These are phyloP conservation scores for Glycyrrhiza uralensis DNA, from an alignment of 306 rosid species.

Conservation along the genomic window DNA sequence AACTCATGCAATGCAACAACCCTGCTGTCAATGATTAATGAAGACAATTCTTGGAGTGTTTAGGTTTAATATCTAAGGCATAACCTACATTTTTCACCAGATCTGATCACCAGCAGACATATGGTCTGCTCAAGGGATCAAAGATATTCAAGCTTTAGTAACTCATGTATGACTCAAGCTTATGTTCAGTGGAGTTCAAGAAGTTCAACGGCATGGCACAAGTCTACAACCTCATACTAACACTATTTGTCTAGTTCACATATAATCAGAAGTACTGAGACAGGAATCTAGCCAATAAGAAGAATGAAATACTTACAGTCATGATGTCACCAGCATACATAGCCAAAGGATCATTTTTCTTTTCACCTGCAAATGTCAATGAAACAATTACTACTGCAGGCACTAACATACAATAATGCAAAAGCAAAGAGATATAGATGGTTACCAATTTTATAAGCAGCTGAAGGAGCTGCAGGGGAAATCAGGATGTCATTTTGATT, in stretches of 20 bases:
- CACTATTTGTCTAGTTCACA: not conserved
- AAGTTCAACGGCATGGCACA: not conserved
- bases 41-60: not conserved
- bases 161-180: not conserved
- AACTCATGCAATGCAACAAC: not conserved
- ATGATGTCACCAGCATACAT: constrained; percentile 97
- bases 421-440: constrained; percentile 14
- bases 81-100: not conserved
- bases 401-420: not conserved
- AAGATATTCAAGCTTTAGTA: not conserved
- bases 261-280: not conserved
- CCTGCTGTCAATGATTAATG: not conserved
- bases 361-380: constrained; percentile 63
- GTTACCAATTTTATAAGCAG: constrained; percentile 90
- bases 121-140: not conserved
- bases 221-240: not conserved
- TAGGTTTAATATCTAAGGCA: constrained; percentile 6
- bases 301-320: constrained; percentile 72
- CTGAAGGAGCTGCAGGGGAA: constrained; percentile 96
- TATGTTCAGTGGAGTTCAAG: not conserved
- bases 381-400: constrained; percentile 7
- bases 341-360: constrained; percentile 88
- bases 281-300: constrained; percentile 1
- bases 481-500: constrained; percentile 79
- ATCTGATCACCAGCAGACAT: not conserved